These are phyloP conservation scores for Albatrellus ellisii DNA, from an alignment of 768 basidiomycete species.

Conservation along the genomic window DNA sequence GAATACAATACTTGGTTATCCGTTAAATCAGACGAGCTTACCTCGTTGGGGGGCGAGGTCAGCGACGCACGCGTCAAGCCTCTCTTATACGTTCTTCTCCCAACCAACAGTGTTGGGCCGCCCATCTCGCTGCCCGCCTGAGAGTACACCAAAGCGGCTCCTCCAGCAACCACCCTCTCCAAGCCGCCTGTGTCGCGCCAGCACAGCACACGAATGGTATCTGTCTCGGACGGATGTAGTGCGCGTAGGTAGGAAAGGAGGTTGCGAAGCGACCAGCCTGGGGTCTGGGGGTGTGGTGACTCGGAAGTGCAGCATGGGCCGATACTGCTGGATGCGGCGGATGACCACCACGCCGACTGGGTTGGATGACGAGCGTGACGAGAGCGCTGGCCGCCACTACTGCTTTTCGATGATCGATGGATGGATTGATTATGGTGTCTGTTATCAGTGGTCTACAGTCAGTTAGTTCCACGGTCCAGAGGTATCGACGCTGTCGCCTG, in stretches of 20 bases:
- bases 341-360: too few species aligned
- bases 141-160: conserved; percentile 47
- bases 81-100: conserved; percentile 93
- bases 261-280: conserved; percentile 91
- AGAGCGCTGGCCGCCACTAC: too few species aligned
- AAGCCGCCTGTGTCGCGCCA: conserved; percentile 63
- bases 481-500: conserved; percentile 24
- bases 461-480: not conserved
- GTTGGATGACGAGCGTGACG: too few species aligned
- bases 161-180: conserved; percentile 38
- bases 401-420: too few species aligned
- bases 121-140: conserved; percentile 20
- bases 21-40: conserved; percentile 17
- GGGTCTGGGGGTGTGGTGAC: conserved; percentile 29
- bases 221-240: conserved; percentile 35
- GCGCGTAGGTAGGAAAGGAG: conserved; percentile 69
- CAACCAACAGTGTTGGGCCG: conserved; percentile 74
- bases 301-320: too few species aligned
- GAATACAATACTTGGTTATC: too few species aligned
- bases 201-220: conserved; percentile 50
- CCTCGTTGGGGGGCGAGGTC: conserved; percentile 87
- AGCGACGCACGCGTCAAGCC: conserved; percentile 74
- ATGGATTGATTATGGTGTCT: too few species aligned
- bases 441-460: too few species aligned
- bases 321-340: too few species aligned